A percentile compares a stretch with the other conserved stretches of the same genome.
Conservation (phyloP, 2,329 filamentous ascomycete species). For the Coniochaeta pulveracea region DNA sequence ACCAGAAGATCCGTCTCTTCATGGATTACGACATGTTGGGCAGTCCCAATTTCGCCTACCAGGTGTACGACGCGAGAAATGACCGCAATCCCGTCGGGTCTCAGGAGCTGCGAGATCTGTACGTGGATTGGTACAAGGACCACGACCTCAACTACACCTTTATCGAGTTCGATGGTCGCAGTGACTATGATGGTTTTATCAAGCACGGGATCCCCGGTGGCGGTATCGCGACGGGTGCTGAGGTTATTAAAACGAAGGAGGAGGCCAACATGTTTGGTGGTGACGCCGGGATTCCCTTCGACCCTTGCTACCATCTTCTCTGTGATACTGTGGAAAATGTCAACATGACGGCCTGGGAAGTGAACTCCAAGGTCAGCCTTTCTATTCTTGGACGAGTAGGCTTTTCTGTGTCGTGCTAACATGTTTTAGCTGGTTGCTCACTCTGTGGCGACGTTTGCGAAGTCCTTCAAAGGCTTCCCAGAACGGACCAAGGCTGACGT, state of each 20-base stretch:
- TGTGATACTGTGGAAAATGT: conserved; percentile 49
- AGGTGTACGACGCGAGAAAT: conserved; percentile 64
- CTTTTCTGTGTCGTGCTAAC: background rate
- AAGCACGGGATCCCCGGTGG: conserved; percentile 61
- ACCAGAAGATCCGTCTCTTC: conserved; percentile 50
- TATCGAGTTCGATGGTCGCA: conserved; percentile 67
- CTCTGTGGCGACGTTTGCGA: conserved; percentile 10
- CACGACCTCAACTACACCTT: conserved; percentile 56
- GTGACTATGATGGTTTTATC: conserved; percentile 72
- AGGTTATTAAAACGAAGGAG: conserved; percentile 60
- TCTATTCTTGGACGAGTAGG: background rate
- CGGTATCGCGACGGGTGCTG: conserved; percentile 68
- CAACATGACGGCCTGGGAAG: conserved; percentile 47
- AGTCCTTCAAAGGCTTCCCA: conserved; percentile 10
- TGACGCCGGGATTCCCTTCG: conserved; percentile 46
- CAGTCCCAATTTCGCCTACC: conserved; percentile 54
- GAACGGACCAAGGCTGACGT: conserved; percentile 5
- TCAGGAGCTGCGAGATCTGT: conserved; percentile 55
- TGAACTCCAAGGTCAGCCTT: conserved; percentile 45
- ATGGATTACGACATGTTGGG: conserved; percentile 64
- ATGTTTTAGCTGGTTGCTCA: conserved; percentile 8
- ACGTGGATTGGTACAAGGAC: conserved; percentile 53
- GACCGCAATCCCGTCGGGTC: conserved; percentile 59
- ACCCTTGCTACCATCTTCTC: conserved; percentile 50
- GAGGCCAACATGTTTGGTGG: conserved; percentile 63